A percentile compares a stretch with the other conserved stretches of the same genome.
Conservation (phyloP, 371 early-diverging fungal species). For the Umbelopsis sp. region DNA sequence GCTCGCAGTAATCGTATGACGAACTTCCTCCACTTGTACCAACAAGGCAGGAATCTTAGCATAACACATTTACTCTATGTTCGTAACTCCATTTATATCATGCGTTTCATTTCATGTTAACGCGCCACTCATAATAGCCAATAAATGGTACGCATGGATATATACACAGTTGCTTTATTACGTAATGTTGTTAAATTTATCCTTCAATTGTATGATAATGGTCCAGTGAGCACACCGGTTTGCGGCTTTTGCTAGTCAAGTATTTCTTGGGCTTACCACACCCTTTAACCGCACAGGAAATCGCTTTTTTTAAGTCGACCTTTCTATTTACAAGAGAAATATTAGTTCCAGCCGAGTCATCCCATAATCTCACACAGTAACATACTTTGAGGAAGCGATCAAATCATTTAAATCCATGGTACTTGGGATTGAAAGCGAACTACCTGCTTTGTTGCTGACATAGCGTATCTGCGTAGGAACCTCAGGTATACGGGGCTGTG, state of each 20-base stretch:
- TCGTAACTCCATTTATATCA: too few species aligned
- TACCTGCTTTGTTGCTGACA: conserved; percentile 29
- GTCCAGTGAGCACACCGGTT: conserved; percentile 47
- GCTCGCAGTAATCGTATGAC: conserved; percentile 24
- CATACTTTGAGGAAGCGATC: conserved; percentile 27
- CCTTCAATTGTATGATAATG: conserved; percentile 43
- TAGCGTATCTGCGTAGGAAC: conserved; percentile 38
- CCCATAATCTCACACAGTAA: too few species aligned
- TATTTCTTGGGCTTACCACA: conserved; percentile 45
- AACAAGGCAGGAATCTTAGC: too few species aligned
- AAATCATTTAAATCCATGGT: conserved; percentile 32
- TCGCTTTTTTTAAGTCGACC: not conserved
- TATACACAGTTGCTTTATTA: conserved; percentile 9
- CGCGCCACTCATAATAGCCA: not conserved
- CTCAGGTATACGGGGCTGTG: conserved; percentile 16
- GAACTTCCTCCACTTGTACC: not conserved
- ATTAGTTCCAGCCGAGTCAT: not conserved
- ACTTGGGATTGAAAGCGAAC: conserved; percentile 35
- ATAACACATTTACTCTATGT: too few species aligned
- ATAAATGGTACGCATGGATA: not conserved
- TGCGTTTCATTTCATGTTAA: not conserved
- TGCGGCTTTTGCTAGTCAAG: conserved; percentile 39
- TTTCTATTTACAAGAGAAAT: not conserved
- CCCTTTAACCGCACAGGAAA: conserved; percentile 35
- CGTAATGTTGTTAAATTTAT: not conserved